Base-by-base conservation (phyloP, 768 basidiomycete genomes). In the Collybia nuda region DNA sequence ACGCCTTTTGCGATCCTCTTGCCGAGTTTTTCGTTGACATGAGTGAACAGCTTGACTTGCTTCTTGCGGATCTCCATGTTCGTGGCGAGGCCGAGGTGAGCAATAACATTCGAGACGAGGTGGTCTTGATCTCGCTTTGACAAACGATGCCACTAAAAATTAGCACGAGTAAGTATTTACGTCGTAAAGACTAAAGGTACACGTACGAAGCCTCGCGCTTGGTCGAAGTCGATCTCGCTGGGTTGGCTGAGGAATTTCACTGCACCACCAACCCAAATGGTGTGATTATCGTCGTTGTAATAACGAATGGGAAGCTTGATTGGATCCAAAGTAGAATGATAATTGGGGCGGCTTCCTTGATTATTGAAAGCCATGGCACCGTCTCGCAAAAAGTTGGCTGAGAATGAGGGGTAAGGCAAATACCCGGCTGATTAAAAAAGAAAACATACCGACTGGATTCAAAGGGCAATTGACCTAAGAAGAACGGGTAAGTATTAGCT, bases 301-400 rank as follows among this genome's bases (percentile, higher is more conserved):
- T 67, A 62, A 5, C 66, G 64, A 18, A 59, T 56, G 26, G 57
- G 60, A 18, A 75, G 60, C 36, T 67, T 55, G 42, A 73, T 64
- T 44, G 62, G 51, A 47, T 65, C 60, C 41, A 66, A 61, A 22
- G 71, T 71, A 2, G 72, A 71, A 48, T 65, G 58, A 56, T 69
- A 72, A 54, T 72, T 69, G 18, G 71, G 70, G 21, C 70, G 71
- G 19, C 59, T 65, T n/a, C 71, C 71, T 53, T 72, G 70, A 51
- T 72, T 72, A 44, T 55, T 56, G 56, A 61, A 58, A 17, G 53
- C 49, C 71, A 74, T 73, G 37, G 44, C 55, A 49, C 71, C 72
- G 47, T 73, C 72, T 40, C 72, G 68, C 48, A 65, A 57, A 58
- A 73, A 73, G 56, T 69, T 72, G 15, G 71, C 70, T 71, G 40